A percentile compares a stretch with the other conserved stretches of the same genome.
Conservation (phyloP, 2,329 filamentous ascomycete genomes). For the Periconia digitata region DNA sequence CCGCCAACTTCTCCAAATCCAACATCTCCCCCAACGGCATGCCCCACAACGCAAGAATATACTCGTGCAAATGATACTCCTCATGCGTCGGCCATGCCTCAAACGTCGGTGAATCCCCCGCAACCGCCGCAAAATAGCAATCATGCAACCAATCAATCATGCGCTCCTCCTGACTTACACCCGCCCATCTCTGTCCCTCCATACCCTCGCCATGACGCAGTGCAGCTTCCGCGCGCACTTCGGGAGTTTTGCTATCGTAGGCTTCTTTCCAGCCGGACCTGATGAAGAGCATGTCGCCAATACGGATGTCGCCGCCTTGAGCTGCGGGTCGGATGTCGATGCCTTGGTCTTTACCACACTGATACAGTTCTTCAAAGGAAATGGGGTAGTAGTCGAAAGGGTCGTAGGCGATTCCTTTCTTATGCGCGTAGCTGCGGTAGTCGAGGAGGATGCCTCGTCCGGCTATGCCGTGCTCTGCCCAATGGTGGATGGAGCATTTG, state of each 20-base stretch:
- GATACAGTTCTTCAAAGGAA: constrained; percentile 53
- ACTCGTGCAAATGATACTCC: constrained; percentile 40
- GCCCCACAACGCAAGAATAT: constrained; percentile 43
- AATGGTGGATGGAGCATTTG: constrained; percentile 50
- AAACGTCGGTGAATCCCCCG: constrained; percentile 64
- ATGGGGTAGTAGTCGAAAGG: constrained; percentile 47
- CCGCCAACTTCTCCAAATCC: constrained; percentile 55
- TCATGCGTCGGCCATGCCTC: constrained; percentile 63
- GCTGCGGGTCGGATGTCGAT: constrained; percentile 61
- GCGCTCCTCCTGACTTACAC: constrained; percentile 56
- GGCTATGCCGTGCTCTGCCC: constrained; percentile 49
- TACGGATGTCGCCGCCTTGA: constrained; percentile 57
- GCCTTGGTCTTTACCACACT: constrained; percentile 61
- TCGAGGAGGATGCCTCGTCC: constrained; percentile 49
- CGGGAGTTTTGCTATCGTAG: constrained; percentile 50
- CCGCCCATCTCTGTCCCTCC: constrained; percentile 50
- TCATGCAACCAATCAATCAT: constrained; percentile 70
- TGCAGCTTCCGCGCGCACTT: constrained; percentile 39
- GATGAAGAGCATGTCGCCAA: constrained; percentile 68
- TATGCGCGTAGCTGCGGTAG: constrained; percentile 45
- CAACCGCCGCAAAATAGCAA: constrained; percentile 66
- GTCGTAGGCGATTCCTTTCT: constrained; percentile 47
- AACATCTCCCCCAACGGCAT: constrained; percentile 46
- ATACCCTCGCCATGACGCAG: constrained; percentile 48
- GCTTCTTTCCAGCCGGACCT: constrained; percentile 64